Base-by-base conservation (phyloP, 2,329 filamentous ascomycete species). In the Verticillium longisporum region DNA sequence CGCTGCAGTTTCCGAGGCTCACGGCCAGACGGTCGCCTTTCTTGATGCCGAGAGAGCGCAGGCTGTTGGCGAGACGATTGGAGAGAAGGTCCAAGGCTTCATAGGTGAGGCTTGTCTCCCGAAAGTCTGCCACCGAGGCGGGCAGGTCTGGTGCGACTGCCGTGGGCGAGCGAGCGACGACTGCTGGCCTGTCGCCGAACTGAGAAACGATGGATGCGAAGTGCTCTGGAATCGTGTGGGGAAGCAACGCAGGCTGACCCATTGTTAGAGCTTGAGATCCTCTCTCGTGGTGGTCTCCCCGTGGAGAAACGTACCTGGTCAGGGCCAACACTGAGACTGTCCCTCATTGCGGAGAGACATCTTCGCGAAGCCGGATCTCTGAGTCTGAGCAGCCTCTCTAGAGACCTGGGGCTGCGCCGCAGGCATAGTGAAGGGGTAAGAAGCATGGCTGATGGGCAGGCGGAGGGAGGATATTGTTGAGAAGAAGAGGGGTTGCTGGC, bases 1-100 rank as follows among this genome's bases (percentile, higher is more conserved):
- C 92, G 67, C 88, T 79, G 53, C 87, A 88, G 74, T 97, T 98
- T 15, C 94, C 94, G 58, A 97, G 77, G 63, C 88, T 94, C 32
- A 97, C 86, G 14, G 91, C 93, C 11, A 98, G 90, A 36, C 92
- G 83, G 71, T 96, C 89, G 5, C 92, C 92, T 69, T 93, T 96
- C 63, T 77, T 80, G 1, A 97, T 90, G 3, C 91, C 92, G 0
- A 88, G 77, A 0, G 83, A 84, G 31, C 82, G 76, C 15, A 97
- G 77, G 0, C 91, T 90, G 58, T 83, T 78, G 1, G 92, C 92
- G 9, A 97, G 78, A 2, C 83, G 80, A 78, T 92, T 94, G 64
- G 92, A 96, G 61, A 85, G 81, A 2, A 81, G 76, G 72, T 98
- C 91, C 10, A 99, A 84, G 6, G 80, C 80, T 57, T 86, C 77